These are phyloP conservation scores for Crithidia brevicula DNA, from an alignment of 208 protist species.

Conservation along the genomic window DNA sequence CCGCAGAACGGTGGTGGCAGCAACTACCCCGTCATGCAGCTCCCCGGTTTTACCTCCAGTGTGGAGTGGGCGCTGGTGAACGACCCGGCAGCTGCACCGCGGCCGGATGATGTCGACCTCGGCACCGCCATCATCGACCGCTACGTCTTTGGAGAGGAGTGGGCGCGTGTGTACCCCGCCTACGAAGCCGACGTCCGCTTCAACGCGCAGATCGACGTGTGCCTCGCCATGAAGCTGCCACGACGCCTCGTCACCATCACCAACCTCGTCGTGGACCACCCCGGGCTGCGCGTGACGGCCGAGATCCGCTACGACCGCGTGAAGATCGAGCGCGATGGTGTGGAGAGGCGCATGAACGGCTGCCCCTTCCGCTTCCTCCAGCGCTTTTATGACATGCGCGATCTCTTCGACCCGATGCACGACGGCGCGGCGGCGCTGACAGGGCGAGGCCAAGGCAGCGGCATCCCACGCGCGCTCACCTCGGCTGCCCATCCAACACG, in stretches of 20 bases:
- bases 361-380: constrained; percentile 79
- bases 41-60: not conserved
- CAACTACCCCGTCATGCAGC: constrained; percentile 15
- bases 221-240: constrained; percentile 70
- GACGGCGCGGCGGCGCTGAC: constrained; percentile 24
- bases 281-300: constrained; percentile 76
- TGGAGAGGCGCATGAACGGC: constrained; percentile 69
- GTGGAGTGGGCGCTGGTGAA: constrained; percentile 23
- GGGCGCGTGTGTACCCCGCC: constrained; percentile 61
- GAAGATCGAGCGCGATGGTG: constrained; percentile 49
- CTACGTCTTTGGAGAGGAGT: constrained; percentile 83
- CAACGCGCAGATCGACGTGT: constrained; percentile 80
- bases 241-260: constrained; percentile 70
- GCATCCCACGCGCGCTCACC: constrained; percentile 1
- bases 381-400: constrained; percentile 77
- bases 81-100: constrained; percentile 25
- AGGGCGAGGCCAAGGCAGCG: constrained; percentile 4
- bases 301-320: constrained; percentile 66
- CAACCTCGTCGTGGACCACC: constrained; percentile 60
- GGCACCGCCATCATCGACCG: constrained; percentile 64
- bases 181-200: constrained; percentile 69
- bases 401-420: constrained; percentile 45
- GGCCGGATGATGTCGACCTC: constrained; percentile 52
- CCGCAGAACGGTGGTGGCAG: constrained; percentile 24
- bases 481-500: not conserved